These are phyloP conservation scores for Phytophthora vignae DNA, from an alignment of 352 stramenopile species.

Conservation along the genomic window DNA sequence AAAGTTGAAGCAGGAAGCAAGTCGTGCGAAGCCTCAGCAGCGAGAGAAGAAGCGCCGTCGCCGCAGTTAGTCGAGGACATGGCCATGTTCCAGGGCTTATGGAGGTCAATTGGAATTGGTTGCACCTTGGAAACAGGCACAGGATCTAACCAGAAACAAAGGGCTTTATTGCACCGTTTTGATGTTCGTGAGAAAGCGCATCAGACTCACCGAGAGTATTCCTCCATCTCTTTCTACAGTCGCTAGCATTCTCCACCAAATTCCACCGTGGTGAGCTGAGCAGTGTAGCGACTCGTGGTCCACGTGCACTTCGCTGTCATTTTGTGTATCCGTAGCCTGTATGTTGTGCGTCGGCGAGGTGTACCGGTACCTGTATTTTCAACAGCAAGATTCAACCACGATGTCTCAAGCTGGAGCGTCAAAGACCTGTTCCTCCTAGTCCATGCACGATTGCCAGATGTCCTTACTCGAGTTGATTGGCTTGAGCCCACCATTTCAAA, in stretches of 20 bases:
- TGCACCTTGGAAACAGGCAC: too few species aligned
- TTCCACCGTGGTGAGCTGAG: too few species aligned
- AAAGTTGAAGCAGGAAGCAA: slow-evolving; percentile 21
- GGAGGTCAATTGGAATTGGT: not conserved
- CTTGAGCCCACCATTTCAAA: slow-evolving; percentile 17
- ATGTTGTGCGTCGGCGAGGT: not conserved
- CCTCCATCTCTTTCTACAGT: too few species aligned
- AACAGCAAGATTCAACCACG: not conserved
- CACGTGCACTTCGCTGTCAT: too few species aligned
- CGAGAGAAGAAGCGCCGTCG: slow-evolving; percentile 16
- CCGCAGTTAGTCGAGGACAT: not conserved
- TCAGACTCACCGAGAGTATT: too few species aligned
- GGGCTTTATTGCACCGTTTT: too few species aligned
- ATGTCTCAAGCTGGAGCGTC: not conserved
- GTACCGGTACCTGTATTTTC: too few species aligned
- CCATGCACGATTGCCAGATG: slow-evolving; percentile 14
- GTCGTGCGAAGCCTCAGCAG: not conserved
- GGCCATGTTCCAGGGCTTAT: not conserved
- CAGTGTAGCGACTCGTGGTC: too few species aligned
- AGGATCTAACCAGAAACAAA: too few species aligned
- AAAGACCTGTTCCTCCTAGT: slow-evolving; percentile 5
- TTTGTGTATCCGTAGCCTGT: too few species aligned
- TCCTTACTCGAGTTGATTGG: slow-evolving; percentile 19
- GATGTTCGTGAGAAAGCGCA: too few species aligned
- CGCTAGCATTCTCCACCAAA: too few species aligned